Evolutionary conservation across 1,284 basidiomycete species (phyloP).

Genomic region (Chalciporus piperatoides): DNA sequence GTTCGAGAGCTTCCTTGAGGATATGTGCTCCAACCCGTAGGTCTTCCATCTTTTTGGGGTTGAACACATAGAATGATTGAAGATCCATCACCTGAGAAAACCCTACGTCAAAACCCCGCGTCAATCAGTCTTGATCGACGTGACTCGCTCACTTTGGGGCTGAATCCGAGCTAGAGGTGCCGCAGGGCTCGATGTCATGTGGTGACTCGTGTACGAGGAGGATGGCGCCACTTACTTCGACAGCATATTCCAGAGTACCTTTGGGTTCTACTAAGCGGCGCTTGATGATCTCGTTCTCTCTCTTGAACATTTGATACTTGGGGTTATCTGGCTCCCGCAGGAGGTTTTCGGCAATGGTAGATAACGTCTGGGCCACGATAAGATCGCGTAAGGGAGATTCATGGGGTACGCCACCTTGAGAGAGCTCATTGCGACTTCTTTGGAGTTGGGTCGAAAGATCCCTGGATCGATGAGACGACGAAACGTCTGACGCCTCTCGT

Average conservation of each 20-base stretch:
- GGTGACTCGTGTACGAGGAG: slow-evolving; percentile 3
- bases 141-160: slow-evolving; percentile 46
- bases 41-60: slow-evolving; percentile 48
- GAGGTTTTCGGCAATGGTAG: slow-evolving; percentile 69
- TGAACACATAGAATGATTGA: slow-evolving; percentile 65
- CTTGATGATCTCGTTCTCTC: slow-evolving; percentile 68
- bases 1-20: slow-evolving; percentile 55
- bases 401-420: slow-evolving; percentile 51
- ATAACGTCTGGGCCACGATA: slow-evolving; percentile 49
- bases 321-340: slow-evolving; percentile 64
- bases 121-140: neutral
- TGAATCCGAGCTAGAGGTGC: slow-evolving; percentile 73
- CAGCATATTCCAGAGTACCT: slow-evolving; percentile 73
- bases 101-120: neutral
- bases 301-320: slow-evolving; percentile 70
- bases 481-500: slow-evolving; percentile 65
- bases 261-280: slow-evolving; percentile 55
- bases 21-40: slow-evolving; percentile 61
- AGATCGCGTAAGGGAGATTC: neutral
- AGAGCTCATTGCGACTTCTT: slow-evolving; percentile 53
- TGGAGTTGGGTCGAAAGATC: slow-evolving; percentile 69
- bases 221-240: slow-evolving; percentile 49
- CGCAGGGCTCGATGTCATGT: neutral
- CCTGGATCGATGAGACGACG: slow-evolving; percentile 72
- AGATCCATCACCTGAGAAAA: slow-evolving; percentile 43